Percentiles rank a stretch among this genome's conserved stretches.
Evolutionary conservation across 352 stramenopile species (phyloP).

Genomic region (Globisporangium spinosum): DNA sequence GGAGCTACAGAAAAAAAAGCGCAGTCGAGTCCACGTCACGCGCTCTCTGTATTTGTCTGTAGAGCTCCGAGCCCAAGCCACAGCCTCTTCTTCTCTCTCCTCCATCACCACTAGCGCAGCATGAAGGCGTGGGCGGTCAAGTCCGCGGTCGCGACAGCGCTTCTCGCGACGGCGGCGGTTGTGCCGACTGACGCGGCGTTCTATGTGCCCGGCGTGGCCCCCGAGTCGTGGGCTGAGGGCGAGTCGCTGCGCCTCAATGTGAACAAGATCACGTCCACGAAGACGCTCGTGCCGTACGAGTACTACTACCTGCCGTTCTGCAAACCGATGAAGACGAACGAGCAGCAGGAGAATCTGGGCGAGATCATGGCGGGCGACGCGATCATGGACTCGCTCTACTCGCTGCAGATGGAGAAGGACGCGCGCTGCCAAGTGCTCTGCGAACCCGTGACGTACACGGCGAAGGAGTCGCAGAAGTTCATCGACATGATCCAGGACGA

Average conservation of each 20-base stretch:
- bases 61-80: neutral
- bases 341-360: constrained; percentile 90
- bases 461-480: constrained; percentile 78
- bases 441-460: constrained; percentile 80
- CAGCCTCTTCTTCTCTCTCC: neutral
- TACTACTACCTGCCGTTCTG: constrained; percentile 98
- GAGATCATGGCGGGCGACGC: constrained; percentile 91
- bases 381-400: constrained; percentile 91
- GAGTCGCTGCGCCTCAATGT: constrained; percentile 92
- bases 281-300: constrained; percentile 98
- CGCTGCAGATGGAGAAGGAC: constrained; percentile 88
- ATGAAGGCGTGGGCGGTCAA: constrained; percentile 16
- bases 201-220: constrained; percentile 83
- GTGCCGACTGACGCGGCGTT: constrained; percentile 50
- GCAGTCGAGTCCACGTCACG: neutral
- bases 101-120: neutral
- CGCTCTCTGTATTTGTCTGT: neutral
- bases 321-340: constrained; percentile 70
- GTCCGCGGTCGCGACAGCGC: constrained; percentile 18
- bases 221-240: constrained; percentile 75
- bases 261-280: constrained; percentile 97
- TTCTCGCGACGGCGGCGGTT: constrained; percentile 10
- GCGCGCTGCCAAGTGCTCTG: constrained; percentile 89
- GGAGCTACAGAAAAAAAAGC: neutral
- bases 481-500: constrained; percentile 92